These are phyloP conservation scores for Starmerella floricola DNA, from an alignment of 805 yeast species.

Conservation along the genomic window DNA sequence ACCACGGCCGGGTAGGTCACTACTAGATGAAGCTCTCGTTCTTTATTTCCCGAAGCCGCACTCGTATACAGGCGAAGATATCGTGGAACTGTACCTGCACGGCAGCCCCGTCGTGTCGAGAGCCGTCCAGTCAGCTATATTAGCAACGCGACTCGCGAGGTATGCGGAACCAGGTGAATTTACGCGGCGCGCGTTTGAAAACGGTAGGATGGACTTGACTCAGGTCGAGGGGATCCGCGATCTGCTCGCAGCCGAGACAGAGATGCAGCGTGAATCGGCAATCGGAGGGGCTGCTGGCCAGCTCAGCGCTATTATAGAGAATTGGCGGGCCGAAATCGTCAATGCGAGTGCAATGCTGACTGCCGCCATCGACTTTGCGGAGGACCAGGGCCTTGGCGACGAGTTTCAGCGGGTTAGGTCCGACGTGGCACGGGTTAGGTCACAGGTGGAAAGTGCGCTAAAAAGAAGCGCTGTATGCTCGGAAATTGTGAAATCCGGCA, in stretches of 20 bases:
- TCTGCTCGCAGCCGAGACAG: conserved; percentile 88
- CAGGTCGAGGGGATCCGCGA: conserved; percentile 85
- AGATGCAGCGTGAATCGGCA: conserved; percentile 67
- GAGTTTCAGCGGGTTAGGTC: conserved; percentile 1
- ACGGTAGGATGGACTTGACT: conserved; percentile 73
- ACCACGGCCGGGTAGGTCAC: background rate
- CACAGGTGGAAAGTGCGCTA: conserved; percentile 30
- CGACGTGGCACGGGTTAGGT: conserved; percentile 31
- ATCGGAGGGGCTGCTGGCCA: conserved; percentile 61
- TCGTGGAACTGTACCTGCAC: conserved; percentile 80
- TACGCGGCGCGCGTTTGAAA: conserved; percentile 72
- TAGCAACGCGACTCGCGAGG: conserved; percentile 37
- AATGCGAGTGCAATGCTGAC: conserved; percentile 61
- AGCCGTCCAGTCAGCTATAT: conserved; percentile 53
- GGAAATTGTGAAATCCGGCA: conserved; percentile 58
- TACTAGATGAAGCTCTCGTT: conserved; percentile 69
- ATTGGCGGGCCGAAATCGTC: conserved; percentile 60
- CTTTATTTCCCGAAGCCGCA: conserved; percentile 58
- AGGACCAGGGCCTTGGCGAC: conserved; percentile 66
- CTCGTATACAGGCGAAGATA: conserved; percentile 87
- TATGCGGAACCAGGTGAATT: conserved; percentile 93
- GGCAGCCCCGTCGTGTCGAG: conserved; percentile 82
- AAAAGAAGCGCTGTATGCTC: conserved; percentile 7
- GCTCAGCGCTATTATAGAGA: conserved; percentile 40
- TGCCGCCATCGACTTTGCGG: conserved; percentile 89